Percentiles rank a stretch among this genome's conserved stretches.
phyloP scores from a whole-genome alignment of 805 yeast genomes.

The Nakazawaea ishiwadae region DNA sequence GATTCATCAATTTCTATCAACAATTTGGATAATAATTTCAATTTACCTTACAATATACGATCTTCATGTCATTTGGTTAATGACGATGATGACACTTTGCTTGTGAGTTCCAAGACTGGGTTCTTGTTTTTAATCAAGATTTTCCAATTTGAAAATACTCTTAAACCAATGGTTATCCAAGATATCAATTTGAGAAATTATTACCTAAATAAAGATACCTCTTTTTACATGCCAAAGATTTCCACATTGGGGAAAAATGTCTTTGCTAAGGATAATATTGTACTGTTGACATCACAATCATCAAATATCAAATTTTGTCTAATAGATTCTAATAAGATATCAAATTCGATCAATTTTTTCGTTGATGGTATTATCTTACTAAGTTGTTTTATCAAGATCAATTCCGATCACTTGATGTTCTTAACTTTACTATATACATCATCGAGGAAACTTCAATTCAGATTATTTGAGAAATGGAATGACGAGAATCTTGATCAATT shows the following conservation, averaged over 20 bases:
- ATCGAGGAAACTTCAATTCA: constrained; percentile 19
- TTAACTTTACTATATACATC: constrained; percentile 20
- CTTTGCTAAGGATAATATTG: constrained; percentile 13
- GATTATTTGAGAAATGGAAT: constrained; percentile 20
- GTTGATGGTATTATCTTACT: constrained; percentile 21
- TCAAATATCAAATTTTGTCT: constrained; percentile 14
- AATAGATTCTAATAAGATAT: constrained; percentile 5
- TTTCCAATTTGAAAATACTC: constrained; percentile 12
- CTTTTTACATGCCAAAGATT: constrained; percentile 13
- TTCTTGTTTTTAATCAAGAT: constrained; percentile 20
- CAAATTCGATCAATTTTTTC: constrained; percentile 18
- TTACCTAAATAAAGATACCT: constrained; percentile 12
- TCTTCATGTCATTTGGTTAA: constrained; percentile 9
- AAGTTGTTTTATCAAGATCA: constrained; percentile 17
- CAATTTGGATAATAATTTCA: background rate
- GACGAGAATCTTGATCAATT: constrained; percentile 12
- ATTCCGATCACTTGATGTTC: constrained; percentile 17
- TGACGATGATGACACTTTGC: constrained; percentile 19
- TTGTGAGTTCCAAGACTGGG: constrained; percentile 20
- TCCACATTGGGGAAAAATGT: constrained; percentile 17
- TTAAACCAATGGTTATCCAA: constrained; percentile 19
- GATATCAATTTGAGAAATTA: constrained; percentile 14
- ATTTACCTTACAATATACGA: constrained; percentile 5
- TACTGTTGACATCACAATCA: constrained; percentile 21
- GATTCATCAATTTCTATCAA: constrained; percentile 5